phyloP scores from a whole-genome alignment of 2,329 filamentous ascomycete species.

The Alternaria postmessia region DNA sequence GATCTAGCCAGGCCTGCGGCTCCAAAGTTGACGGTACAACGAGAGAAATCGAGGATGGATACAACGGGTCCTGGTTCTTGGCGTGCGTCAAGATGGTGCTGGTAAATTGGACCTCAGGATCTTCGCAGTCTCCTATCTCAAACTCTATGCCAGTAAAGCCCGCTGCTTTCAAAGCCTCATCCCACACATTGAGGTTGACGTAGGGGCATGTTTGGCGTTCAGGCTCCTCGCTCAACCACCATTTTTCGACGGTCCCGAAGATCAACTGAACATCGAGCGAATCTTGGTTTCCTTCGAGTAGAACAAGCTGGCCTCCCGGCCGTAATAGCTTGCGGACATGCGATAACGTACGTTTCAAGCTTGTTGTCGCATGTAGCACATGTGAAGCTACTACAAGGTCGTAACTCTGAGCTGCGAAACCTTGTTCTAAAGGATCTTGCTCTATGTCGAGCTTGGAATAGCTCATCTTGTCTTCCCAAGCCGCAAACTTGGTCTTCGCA shows the following conservation, averaged over 20 bases:
- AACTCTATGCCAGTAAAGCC: slow-evolving; percentile 7
- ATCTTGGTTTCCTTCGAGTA: slow-evolving; percentile 1
- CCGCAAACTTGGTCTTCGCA: background rate
- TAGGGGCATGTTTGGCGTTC: slow-evolving; percentile 4
- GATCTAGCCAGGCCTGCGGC: background rate
- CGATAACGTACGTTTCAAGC: background rate
- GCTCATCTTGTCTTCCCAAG: background rate
- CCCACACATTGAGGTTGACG: background rate
- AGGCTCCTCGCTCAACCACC: slow-evolving; percentile 7
- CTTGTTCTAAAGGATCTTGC: background rate
- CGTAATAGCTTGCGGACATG: background rate
- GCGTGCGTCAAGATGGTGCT: slow-evolving; percentile 4
- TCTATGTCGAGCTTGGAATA: slow-evolving; percentile 4
- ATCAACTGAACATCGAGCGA: slow-evolving; percentile 1
- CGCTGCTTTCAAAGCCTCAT: background rate
- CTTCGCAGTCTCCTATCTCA: slow-evolving; percentile 4
- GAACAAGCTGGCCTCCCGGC: background rate
- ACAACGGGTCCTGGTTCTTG: background rate
- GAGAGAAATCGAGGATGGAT: background rate
- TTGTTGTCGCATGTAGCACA: slow-evolving; percentile 5
- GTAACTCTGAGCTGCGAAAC: background rate
- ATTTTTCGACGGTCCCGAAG: background rate
- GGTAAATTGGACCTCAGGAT: slow-evolving; percentile 1
- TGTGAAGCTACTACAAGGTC: slow-evolving; percentile 5
- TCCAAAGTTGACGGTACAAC: background rate